Conservation (phyloP, 2,329 filamentous ascomycete genomes). For the Cladophialophora exuberans region DNA sequence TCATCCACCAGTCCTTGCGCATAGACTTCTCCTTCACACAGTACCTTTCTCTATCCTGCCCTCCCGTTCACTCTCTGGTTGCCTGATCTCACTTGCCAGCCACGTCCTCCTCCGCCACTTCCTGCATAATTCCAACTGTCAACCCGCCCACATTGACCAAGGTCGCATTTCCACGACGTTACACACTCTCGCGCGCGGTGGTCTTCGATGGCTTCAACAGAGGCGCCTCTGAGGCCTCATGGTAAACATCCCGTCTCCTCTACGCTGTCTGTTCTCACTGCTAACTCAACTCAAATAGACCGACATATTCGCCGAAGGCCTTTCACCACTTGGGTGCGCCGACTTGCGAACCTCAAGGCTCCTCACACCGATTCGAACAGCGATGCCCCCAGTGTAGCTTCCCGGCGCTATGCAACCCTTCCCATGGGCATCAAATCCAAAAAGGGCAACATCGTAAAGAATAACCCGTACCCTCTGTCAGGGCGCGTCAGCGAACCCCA, state of each 20-base stretch:
- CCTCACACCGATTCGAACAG: slow-evolving; percentile 61
- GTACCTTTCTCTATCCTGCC: neutral
- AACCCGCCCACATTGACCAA: neutral
- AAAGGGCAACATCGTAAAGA: slow-evolving; percentile 68
- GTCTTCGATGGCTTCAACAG: slow-evolving; percentile 31
- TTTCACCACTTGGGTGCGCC: slow-evolving; percentile 93
- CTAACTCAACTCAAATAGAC: slow-evolving; percentile 54
- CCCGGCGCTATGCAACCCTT: slow-evolving; percentile 29
- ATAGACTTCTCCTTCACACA: neutral
- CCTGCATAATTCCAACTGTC: slow-evolving; percentile 6
- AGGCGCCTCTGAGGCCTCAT: slow-evolving; percentile 29
- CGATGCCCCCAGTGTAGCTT: slow-evolving; percentile 26
- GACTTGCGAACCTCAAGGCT: slow-evolving; percentile 82
- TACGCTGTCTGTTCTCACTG: slow-evolving; percentile 5
- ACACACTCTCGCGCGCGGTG: neutral
- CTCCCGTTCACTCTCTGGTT: neutral
- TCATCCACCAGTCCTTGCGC: neutral
- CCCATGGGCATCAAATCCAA: slow-evolving; percentile 44
- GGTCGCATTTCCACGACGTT: neutral
- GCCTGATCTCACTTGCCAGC: slow-evolving; percentile 3
- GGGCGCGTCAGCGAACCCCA: slow-evolving; percentile 46
- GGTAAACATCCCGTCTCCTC: slow-evolving; percentile 21
- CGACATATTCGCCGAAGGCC: slow-evolving; percentile 76
- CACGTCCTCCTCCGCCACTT: neutral
- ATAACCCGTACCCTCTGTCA: slow-evolving; percentile 91